Percentiles rank a stretch among this genome's conserved stretches.
These are phyloP conservation scores for Obelidium mucronatum DNA, from an alignment of 192 early-diverging fungal genomes.

Conservation along the genomic window DNA sequence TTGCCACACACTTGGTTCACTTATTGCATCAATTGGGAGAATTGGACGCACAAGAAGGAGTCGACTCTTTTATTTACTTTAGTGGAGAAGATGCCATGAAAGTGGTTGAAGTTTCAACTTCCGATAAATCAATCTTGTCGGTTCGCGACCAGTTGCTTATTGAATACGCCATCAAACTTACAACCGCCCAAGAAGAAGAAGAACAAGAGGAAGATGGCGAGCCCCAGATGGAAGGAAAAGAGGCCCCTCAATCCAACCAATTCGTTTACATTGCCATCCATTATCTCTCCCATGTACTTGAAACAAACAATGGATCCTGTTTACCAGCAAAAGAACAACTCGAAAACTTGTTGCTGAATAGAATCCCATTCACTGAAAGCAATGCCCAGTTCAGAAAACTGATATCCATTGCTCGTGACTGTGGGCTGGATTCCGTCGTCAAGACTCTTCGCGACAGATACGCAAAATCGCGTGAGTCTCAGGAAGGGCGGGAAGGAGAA, in stretches of 20 bases:
- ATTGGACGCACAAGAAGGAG: neutral
- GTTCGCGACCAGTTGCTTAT: neutral
- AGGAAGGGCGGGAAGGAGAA: slow-evolving; percentile 28
- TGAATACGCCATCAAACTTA: neutral
- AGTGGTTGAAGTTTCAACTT: neutral
- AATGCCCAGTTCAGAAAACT: neutral
- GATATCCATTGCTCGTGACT: neutral
- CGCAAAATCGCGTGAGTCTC: neutral
- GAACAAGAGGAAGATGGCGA: too few species aligned
- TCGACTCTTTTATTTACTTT: slow-evolving; percentile 13
- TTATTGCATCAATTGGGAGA: neutral
- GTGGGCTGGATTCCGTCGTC: neutral
- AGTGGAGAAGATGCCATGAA: neutral
- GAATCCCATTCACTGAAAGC: neutral
- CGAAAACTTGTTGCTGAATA: neutral
- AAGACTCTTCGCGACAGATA: neutral
- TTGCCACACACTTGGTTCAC: slow-evolving; percentile 4
- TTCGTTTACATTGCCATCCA: neutral
- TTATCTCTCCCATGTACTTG: neutral
- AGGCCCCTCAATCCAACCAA: too few species aligned
- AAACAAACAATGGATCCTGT: too few species aligned
- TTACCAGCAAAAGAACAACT: neutral
- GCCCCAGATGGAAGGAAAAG: too few species aligned
- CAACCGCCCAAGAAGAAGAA: too few species aligned
- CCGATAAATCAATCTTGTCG: neutral